Conservation (phyloP, 2,329 filamentous ascomycete genomes). For the Alternaria angustiovoidea region DNA sequence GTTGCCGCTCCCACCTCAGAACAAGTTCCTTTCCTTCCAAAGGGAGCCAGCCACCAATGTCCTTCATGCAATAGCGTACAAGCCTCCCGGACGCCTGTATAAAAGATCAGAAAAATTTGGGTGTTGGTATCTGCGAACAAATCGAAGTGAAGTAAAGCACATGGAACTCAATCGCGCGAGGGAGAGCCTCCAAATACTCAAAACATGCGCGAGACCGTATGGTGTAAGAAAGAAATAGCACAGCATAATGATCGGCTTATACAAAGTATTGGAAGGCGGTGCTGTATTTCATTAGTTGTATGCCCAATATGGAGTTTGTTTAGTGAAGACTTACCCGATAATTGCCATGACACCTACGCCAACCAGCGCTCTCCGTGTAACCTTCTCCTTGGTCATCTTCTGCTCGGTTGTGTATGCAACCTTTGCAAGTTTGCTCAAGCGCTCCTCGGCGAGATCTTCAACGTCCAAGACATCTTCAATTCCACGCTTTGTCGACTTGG, state of each 20-base stretch:
- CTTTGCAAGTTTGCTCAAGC: conserved; percentile 76
- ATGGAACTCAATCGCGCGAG: conserved; percentile 4
- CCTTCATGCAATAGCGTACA: conserved; percentile 13
- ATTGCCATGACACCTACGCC: conserved; percentile 87
- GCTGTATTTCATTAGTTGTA: conserved; percentile 30
- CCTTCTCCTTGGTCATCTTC: conserved; percentile 83
- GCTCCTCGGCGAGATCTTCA: conserved; percentile 57
- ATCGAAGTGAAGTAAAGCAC: conserved; percentile 13
- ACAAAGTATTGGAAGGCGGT: conserved; percentile 43
- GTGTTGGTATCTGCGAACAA: conserved; percentile 26
- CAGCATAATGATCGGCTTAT: conserved; percentile 6
- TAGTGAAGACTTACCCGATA: conserved; percentile 75
- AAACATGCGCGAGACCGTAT: conserved; percentile 16
- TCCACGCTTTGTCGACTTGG: conserved; percentile 48
- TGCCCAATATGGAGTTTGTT: background rate
- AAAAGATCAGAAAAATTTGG: conserved; percentile 13
- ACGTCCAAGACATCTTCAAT: conserved; percentile 68
- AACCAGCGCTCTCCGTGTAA: conserved; percentile 83
- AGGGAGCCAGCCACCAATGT: conserved; percentile 18
- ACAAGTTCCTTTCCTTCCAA: conserved; percentile 9
- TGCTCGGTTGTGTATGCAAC: conserved; percentile 66
- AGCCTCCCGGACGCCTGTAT: conserved; percentile 20
- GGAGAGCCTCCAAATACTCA: conserved; percentile 13
- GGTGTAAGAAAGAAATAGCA: conserved; percentile 6
- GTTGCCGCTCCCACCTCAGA: conserved; percentile 10